phyloP scores from a whole-genome alignment of 352 stramenopile species.

The Globisporangium camurandrum region DNA sequence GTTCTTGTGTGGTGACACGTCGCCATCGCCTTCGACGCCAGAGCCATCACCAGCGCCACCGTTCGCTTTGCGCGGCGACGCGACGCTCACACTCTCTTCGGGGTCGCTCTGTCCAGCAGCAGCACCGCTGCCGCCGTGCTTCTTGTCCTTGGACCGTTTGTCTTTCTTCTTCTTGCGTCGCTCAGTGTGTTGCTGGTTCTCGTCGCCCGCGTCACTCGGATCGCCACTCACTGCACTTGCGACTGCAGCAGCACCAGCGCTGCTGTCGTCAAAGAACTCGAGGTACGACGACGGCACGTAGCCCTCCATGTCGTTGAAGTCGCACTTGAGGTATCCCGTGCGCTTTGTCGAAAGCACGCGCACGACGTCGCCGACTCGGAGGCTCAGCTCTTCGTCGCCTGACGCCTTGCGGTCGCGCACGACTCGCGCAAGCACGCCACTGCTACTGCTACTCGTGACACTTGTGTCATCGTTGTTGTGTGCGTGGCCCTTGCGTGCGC shows the following conservation, averaged over 20 bases:
- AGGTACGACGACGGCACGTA: constrained; percentile 82
- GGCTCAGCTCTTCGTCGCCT: constrained; percentile 62
- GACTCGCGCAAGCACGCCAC: constrained; percentile 35
- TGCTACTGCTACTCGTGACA: background rate
- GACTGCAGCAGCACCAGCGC: background rate
- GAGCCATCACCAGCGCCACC: constrained; percentile 17
- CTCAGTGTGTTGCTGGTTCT: constrained; percentile 34
- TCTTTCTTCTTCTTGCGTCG: constrained; percentile 53
- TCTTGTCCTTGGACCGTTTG: constrained; percentile 35
- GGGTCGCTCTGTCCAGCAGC: constrained; percentile 20
- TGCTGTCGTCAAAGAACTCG: constrained; percentile 58
- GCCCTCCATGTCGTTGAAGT: constrained; percentile 55
- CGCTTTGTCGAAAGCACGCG: constrained; percentile 71
- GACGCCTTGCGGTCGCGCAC: constrained; percentile 70
- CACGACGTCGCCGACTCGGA: constrained; percentile 57
- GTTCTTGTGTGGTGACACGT: constrained; percentile 39
- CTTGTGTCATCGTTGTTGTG: constrained; percentile 11
- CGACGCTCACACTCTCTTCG: constrained; percentile 20
- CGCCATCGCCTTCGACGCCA: constrained; percentile 16
- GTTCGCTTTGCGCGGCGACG: constrained; percentile 29
- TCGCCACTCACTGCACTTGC: constrained; percentile 6
- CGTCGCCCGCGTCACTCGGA: constrained; percentile 14
- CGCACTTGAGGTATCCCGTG: constrained; percentile 78
- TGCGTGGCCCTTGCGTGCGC: constrained; percentile 17
- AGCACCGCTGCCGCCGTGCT: constrained; percentile 6